Evolutionary conservation across 2,329 filamentous ascomycete genomes (phyloP).

Genomic region (Calycina marina): DNA sequence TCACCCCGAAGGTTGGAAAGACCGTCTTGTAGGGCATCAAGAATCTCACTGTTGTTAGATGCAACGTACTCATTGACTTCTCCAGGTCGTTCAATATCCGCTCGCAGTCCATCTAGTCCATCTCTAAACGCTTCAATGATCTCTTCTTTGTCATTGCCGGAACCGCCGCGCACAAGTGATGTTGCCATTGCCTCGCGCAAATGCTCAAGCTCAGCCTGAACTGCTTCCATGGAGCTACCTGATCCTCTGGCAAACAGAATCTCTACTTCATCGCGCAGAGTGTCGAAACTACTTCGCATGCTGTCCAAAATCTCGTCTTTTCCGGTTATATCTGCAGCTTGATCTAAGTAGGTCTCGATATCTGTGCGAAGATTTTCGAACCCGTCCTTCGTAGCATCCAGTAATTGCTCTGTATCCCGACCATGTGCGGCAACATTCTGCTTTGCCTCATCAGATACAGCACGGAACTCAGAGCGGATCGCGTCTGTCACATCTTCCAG

Average conservation of each 20-base stretch:
- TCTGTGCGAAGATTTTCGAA: slow-evolving; percentile 67
- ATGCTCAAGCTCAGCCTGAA: slow-evolving; percentile 42
- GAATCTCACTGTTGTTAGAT: slow-evolving; percentile 65
- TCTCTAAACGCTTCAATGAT: slow-evolving; percentile 46
- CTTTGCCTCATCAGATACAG: slow-evolving; percentile 50
- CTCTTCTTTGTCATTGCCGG: slow-evolving; percentile 42
- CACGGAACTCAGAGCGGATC: slow-evolving; percentile 43
- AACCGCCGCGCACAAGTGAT: slow-evolving; percentile 32
- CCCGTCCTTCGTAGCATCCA: slow-evolving; percentile 78
- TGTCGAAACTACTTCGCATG: slow-evolving; percentile 50
- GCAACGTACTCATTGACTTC: slow-evolving; percentile 17
- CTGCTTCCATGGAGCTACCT: slow-evolving; percentile 37
- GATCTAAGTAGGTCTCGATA: slow-evolving; percentile 70
- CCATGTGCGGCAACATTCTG: slow-evolving; percentile 68
- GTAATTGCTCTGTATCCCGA: slow-evolving; percentile 72
- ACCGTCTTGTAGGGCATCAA: slow-evolving; percentile 82
- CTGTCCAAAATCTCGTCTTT: slow-evolving; percentile 69
- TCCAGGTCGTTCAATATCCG: slow-evolving; percentile 47
- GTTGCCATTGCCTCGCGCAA: slow-evolving; percentile 41
- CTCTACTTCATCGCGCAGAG: slow-evolving; percentile 51
- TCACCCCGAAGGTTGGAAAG: slow-evolving; percentile 62
- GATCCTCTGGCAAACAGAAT: slow-evolving; percentile 38
- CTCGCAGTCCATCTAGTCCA: slow-evolving; percentile 59
- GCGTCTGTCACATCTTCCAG: slow-evolving; percentile 51
- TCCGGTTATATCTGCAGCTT: slow-evolving; percentile 48